Conservation (phyloP, 805 yeast species). For the Candida maesae region DNA sequence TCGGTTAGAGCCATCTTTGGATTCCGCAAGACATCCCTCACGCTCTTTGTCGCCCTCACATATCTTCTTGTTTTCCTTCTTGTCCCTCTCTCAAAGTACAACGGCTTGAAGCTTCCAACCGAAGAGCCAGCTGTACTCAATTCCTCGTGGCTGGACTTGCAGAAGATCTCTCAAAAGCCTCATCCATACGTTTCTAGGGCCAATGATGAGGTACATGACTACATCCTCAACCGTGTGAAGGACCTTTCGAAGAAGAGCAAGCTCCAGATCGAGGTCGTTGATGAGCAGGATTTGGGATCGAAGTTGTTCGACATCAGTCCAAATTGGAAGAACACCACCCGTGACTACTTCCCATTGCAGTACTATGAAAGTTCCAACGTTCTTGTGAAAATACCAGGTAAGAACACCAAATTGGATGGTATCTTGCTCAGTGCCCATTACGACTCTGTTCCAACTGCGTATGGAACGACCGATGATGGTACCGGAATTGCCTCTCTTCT, state of each 20-base stretch:
- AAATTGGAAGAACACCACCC: constrained; percentile 37
- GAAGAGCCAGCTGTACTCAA: constrained; percentile 35
- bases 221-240: constrained; percentile 43
- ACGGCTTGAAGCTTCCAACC: constrained; percentile 41
- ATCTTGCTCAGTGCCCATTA: constrained; percentile 79
- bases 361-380: constrained; percentile 82
- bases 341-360: constrained; percentile 45
- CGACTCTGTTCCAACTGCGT: constrained; percentile 84
- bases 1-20: constrained; percentile 51
- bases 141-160: constrained; percentile 68
- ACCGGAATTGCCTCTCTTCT: constrained; percentile 80
- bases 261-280: constrained; percentile 31
- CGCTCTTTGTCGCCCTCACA: constrained; percentile 49
- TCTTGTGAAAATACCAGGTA: constrained; percentile 71
- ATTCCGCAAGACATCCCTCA: constrained; percentile 70
- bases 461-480: constrained; percentile 91
- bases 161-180: constrained; percentile 55
- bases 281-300: constrained; percentile 34
- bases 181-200: constrained; percentile 81
- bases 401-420: constrained; percentile 54
- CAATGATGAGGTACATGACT: constrained; percentile 74
- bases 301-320: constrained; percentile 49
- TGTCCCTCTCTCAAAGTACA: constrained; percentile 36
- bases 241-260: constrained; percentile 28
- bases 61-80: constrained; percentile 38